phyloP scores from a whole-genome alignment of 2,329 filamentous ascomycete genomes.

The Colletotrichum sp. region DNA sequence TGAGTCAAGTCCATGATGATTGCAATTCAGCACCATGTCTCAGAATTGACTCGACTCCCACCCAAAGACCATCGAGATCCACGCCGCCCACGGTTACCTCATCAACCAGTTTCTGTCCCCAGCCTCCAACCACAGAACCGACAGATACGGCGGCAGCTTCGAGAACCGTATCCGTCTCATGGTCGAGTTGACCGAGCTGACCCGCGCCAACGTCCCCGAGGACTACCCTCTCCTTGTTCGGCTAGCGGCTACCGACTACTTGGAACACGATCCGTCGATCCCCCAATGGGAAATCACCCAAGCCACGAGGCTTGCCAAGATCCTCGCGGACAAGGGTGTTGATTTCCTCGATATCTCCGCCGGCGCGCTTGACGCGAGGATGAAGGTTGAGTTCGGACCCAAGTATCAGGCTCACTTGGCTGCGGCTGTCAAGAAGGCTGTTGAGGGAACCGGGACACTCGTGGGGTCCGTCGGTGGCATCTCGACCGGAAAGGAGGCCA shows the following conservation, averaged over 20 bases:
- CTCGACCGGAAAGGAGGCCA: slow-evolving; percentile 44
- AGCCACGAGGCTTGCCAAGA: slow-evolving; percentile 63
- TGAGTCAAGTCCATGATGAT: background rate
- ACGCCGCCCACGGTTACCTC: slow-evolving; percentile 53
- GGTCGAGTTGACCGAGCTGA: slow-evolving; percentile 56
- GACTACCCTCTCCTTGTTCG: slow-evolving; percentile 73
- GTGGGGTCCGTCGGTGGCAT: slow-evolving; percentile 52
- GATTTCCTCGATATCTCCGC: slow-evolving; percentile 76
- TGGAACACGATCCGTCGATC: slow-evolving; percentile 61
- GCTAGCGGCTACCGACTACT: slow-evolving; percentile 74
- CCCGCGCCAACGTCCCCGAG: slow-evolving; percentile 64
- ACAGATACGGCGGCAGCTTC: slow-evolving; percentile 50
- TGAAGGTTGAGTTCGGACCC: slow-evolving; percentile 62
- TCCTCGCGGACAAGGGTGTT: slow-evolving; percentile 68
- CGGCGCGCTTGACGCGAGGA: slow-evolving; percentile 65
- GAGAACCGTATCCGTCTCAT: slow-evolving; percentile 47
- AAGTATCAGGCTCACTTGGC: slow-evolving; percentile 75
- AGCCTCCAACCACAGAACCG: slow-evolving; percentile 48
- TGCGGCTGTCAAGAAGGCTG: slow-evolving; percentile 67
- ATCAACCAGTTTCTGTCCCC: slow-evolving; percentile 50
- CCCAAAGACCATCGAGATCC: slow-evolving; percentile 25
- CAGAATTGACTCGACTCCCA: background rate
- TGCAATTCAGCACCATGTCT: background rate
- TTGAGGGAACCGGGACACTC: slow-evolving; percentile 57
- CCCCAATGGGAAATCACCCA: slow-evolving; percentile 70